These are phyloP conservation scores for Daldinia caldariorum DNA, from an alignment of 495 filamentous ascomycete species.

Conservation along the genomic window DNA sequence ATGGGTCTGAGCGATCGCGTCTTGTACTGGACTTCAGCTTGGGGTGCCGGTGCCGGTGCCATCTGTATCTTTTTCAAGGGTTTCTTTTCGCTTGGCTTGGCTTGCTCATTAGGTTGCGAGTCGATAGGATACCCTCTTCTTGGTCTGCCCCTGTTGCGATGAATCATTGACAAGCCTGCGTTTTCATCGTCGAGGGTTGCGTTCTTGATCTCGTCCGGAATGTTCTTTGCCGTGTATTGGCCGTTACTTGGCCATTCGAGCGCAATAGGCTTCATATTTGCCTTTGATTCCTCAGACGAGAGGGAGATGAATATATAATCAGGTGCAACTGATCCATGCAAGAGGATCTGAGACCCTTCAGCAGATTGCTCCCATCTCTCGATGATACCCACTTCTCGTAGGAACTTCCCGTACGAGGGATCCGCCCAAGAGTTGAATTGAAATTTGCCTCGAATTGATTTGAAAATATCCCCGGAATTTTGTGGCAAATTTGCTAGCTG, in stretches of 20 bases:
- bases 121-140: not conserved
- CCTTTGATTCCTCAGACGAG: slow-evolving; percentile 34
- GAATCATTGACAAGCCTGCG: slow-evolving; percentile 23
- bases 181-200: slow-evolving; percentile 37
- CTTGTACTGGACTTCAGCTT: slow-evolving; percentile 51
- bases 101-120: not conserved
- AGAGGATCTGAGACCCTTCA: slow-evolving; percentile 41
- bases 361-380: slow-evolving; percentile 55
- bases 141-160: slow-evolving; percentile 19
- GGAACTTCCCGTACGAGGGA: slow-evolving; percentile 51
- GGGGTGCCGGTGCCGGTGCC: slow-evolving; percentile 28
- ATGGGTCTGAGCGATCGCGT: slow-evolving; percentile 53
- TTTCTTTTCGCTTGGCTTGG: slow-evolving; percentile 14
- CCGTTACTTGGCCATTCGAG: slow-evolving; percentile 49
- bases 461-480: slow-evolving; percentile 49
- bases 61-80: not conserved
- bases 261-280: slow-evolving; percentile 36
- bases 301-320: slow-evolving; percentile 52
- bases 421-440: slow-evolving; percentile 50
- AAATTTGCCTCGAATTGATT: slow-evolving; percentile 23
- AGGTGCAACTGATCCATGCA: slow-evolving; percentile 42
- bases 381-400: slow-evolving; percentile 49
- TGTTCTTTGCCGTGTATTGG: slow-evolving; percentile 54
- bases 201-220: slow-evolving; percentile 55
- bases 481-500: slow-evolving; percentile 49